phyloP scores from a whole-genome alignment of 805 yeast genomes.

The Suhomyces vadensis region DNA sequence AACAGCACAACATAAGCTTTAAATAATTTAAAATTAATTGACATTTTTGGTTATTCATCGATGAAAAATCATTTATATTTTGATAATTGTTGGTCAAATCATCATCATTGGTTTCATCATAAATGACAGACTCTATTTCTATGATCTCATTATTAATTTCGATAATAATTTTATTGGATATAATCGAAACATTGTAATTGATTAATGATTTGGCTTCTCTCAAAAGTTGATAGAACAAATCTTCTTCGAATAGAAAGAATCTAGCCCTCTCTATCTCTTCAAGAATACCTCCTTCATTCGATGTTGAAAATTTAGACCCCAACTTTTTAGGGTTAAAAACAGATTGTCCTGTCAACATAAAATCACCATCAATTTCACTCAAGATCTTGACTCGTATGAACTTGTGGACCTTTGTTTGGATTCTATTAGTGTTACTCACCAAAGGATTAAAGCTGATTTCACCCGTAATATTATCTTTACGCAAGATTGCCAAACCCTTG shows the following conservation, averaged over 20 bases:
- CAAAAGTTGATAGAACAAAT: slow-evolving; percentile 72
- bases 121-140: slow-evolving; percentile 66
- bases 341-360: slow-evolving; percentile 60
- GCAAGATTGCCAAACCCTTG: slow-evolving; percentile 72
- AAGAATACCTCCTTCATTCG: slow-evolving; percentile 2
- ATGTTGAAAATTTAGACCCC: not conserved
- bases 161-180: slow-evolving; percentile 62
- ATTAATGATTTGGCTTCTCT: slow-evolving; percentile 73
- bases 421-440: slow-evolving; percentile 29
- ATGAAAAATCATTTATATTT: slow-evolving; percentile 30
- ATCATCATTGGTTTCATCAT: slow-evolving; percentile 43
- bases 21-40: slow-evolving; percentile 53
- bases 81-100: slow-evolving; percentile 31
- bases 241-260: slow-evolving; percentile 82
- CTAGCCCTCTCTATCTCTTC: slow-evolving; percentile 64
- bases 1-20: slow-evolving; percentile 61
- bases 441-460: slow-evolving; percentile 37
- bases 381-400: slow-evolving; percentile 61
- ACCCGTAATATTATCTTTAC: slow-evolving; percentile 44
- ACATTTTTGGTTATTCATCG: slow-evolving; percentile 45
- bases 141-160: slow-evolving; percentile 66
- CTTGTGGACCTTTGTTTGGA: slow-evolving; percentile 40
- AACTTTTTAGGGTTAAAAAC: slow-evolving; percentile 22
- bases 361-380: slow-evolving; percentile 55
- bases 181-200: slow-evolving; percentile 66